Conservation (phyloP, 208 protist species). For the Wallacemonas sp. region DNA sequence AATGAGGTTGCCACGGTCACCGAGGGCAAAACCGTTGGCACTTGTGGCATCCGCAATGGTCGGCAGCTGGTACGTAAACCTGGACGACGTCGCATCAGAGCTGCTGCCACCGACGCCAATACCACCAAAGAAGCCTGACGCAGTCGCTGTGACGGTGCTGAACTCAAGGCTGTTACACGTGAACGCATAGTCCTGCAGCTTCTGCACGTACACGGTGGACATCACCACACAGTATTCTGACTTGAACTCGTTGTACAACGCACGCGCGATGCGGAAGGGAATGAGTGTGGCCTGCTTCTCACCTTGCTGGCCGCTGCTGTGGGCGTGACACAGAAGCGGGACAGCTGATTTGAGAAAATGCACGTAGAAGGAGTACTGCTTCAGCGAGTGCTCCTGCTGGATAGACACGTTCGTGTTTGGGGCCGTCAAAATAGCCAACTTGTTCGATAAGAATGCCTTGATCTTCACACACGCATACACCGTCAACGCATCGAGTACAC, state of each 20-base stretch:
- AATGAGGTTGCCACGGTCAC: conserved; percentile 55
- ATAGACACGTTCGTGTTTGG: conserved; percentile 85
- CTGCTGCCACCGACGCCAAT: not conserved
- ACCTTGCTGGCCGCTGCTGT: conserved; percentile 18
- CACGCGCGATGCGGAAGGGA: conserved; percentile 61
- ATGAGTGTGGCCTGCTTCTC: conserved; percentile 26
- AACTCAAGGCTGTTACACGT: conserved; percentile 74
- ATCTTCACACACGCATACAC: conserved; percentile 79
- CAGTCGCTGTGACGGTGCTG: conserved; percentile 15
- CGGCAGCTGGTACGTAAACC: conserved; percentile 43
- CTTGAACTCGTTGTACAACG: conserved; percentile 74
- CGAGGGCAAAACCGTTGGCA: conserved; percentile 34
- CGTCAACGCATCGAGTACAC: conserved; percentile 62
- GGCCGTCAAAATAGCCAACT: conserved; percentile 53
- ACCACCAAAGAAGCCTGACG: conserved; percentile 8
- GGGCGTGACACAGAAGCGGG: conserved; percentile 45
- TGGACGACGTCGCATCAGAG: conserved; percentile 1
- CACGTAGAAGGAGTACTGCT: conserved; percentile 63
- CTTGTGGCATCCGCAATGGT: conserved; percentile 38
- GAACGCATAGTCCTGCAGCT: conserved; percentile 76
- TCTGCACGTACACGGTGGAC: conserved; percentile 67
- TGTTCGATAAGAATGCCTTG: conserved; percentile 63
- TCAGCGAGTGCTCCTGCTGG: conserved; percentile 77
- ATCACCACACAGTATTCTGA: conserved; percentile 71
- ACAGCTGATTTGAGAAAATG: conserved; percentile 64